Base-by-base conservation (phyloP, 192 early-diverging fungal species). In the Entomortierella lignicola region DNA sequence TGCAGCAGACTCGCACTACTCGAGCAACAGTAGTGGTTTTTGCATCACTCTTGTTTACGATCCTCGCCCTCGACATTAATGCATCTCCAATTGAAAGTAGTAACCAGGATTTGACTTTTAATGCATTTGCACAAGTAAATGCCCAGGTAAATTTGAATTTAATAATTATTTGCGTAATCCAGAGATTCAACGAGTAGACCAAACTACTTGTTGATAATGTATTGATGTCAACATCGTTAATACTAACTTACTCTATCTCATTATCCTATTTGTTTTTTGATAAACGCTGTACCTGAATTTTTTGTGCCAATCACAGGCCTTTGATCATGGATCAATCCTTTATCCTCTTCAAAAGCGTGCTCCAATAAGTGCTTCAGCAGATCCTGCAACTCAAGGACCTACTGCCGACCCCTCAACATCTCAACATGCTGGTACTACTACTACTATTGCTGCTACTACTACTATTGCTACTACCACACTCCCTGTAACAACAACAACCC, bases 291-390 rank as follows among this genome's bases (percentile, higher is more conserved):
- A 17, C 47, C 47, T 50, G 47, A 50, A 50, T 50, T 50, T 50
- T 50, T 50, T 15, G 15, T 50, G 34, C 34, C 34, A 37, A 37
- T 37, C 34, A n/a, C n/a, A n/a, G n/a, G n/a, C n/a, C n/a, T n/a
- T n/a, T n/a, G n/a, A n/a, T n/a, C 34, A 37, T 37, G 10, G n/a
- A n/a, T n/a, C 34, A 37, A 37, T 37, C 34, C 15, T 60, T 25
- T 21, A 43, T 25, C 37, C 57, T 2, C 37, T 60, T 21, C 37
- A 60, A 21, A 60, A 43, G 57, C 57, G 57, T 43, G 56, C 20
- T 21, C 50, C 50, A n/a, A n/a, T n/a, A n/a, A n/a, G n/a, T n/a
- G n/a, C n/a, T n/a, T n/a, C n/a, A n/a, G n/a, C 34, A 37, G 34
- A 7, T 37, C 34, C 34, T 37, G 10, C 34, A 37, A 37, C 34